A percentile compares a stretch with the other conserved stretches of the same genome.
Conservation (phyloP, 129 eudicot genomes). For the Flaveria ramosissima region DNA sequence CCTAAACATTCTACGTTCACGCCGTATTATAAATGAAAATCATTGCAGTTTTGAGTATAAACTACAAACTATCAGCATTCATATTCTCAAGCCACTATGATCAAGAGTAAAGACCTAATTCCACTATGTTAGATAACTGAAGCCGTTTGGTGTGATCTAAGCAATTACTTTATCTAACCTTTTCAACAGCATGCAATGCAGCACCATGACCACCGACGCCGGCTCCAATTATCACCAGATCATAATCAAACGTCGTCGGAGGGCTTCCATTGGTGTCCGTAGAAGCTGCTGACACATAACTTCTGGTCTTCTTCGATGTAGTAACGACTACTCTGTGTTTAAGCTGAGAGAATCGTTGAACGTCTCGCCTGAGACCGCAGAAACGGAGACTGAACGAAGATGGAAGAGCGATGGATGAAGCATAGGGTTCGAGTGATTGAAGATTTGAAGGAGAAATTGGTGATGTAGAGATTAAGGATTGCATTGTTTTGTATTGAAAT, state of each 20-base stretch:
- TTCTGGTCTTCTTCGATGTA: conserved; percentile 1
- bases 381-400: conserved; percentile 39
- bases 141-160: background rate
- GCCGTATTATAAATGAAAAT: conserved; percentile 6
- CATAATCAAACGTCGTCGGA: conserved; percentile 58
- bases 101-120: background rate
- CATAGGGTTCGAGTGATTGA: conserved; percentile 18
- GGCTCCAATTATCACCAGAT: conserved; percentile 81
- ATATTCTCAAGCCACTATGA: background rate
- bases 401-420: conserved; percentile 17
- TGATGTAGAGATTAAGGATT: conserved; percentile 31
- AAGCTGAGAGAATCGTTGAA: conserved; percentile 19
- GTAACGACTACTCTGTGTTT: conserved; percentile 12
- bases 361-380: conserved; percentile 42
- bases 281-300: conserved; percentile 37
- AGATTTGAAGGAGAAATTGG: conserved; percentile 25
- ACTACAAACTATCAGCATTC: background rate
- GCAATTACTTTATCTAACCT: conserved; percentile 39
- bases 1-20: background rate
- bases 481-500: conserved; percentile 1
- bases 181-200: conserved; percentile 86
- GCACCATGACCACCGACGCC: conserved; percentile 99
- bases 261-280: conserved; percentile 46
- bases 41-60: background rate
- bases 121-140: background rate